Percentiles rank a stretch among this genome's conserved stretches.
These are phyloP conservation scores for Daldinia caldariorum DNA, from an alignment of 495 filamentous ascomycete genomes.

Conservation along the genomic window DNA sequence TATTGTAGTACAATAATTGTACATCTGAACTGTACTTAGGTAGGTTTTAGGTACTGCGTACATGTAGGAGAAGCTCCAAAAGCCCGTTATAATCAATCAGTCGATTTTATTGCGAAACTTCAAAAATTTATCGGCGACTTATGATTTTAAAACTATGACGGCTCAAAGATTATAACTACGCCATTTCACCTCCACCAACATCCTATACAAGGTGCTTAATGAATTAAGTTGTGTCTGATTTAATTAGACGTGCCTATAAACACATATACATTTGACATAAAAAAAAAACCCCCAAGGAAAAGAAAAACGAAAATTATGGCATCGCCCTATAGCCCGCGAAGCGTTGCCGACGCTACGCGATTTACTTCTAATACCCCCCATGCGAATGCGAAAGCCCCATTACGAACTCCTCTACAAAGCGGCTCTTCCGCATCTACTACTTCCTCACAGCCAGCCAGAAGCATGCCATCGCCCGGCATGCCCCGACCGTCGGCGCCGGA, in stretches of 20 bases:
- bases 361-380: conserved; percentile 94
- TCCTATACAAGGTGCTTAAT: background rate
- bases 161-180: background rate
- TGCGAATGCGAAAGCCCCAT: conserved; percentile 72
- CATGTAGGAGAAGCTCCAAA: too few relatives aligned
- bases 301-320: conserved; percentile 19
- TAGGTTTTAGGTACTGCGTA: background rate
- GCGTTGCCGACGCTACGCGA: conserved; percentile 90
- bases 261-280: background rate
- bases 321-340: conserved; percentile 72
- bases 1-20: too few relatives aligned
- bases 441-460: conserved; percentile 51
- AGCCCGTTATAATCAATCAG: background rate
- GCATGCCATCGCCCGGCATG: conserved; percentile 69
- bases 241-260: background rate
- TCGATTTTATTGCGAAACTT: conserved; percentile 18
- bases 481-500: conserved; percentile 59
- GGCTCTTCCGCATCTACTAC: conserved; percentile 45
- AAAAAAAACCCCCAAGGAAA: background rate
- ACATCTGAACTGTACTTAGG: background rate
- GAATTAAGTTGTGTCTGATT: background rate
- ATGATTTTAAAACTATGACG: conserved; percentile 1
- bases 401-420: conserved; percentile 38
- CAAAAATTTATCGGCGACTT: conserved; percentile 31
- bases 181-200: conserved; percentile 1